A percentile compares a stretch with the other conserved stretches of the same genome.
Conservation (phyloP, 129 eudicot species). For the Pittosporum tobira region DNA sequence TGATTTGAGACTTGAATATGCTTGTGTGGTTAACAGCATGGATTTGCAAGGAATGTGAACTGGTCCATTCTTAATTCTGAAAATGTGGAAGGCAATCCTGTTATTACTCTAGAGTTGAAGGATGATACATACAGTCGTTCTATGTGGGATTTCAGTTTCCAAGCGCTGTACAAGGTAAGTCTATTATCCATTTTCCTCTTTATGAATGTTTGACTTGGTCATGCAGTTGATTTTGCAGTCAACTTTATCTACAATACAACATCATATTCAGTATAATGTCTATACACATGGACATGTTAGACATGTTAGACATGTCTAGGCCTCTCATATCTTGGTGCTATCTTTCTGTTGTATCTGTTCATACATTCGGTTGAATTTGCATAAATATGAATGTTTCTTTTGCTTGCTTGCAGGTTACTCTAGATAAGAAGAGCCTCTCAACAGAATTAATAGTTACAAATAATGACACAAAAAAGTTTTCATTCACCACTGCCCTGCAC, state of each 20-base stretch:
- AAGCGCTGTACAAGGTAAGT: constrained; percentile 73
- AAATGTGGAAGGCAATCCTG: constrained; percentile 63
- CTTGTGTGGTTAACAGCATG: constrained; percentile 55
- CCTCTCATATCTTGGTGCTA: background rate
- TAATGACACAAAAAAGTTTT: constrained; percentile 60
- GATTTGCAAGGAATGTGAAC: constrained; percentile 78
- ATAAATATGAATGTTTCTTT: background rate
- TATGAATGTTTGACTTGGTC: background rate
- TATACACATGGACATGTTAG: background rate
- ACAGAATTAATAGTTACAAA: constrained; percentile 80
- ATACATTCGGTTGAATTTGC: background rate
- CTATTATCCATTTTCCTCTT: background rate
- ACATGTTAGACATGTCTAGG: background rate
- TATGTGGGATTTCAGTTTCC: constrained; percentile 97
- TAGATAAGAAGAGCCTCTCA: constrained; percentile 64
- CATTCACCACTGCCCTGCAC: constrained; percentile 85
- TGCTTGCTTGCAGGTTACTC: constrained; percentile 55
- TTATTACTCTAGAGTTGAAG: constrained; percentile 69
- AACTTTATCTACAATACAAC: background rate
- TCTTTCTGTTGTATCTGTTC: background rate
- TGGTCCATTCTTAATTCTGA: constrained; percentile 79
- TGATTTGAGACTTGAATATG: background rate
- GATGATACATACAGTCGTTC: constrained; percentile 77
- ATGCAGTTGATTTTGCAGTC: background rate
- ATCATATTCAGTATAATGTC: background rate